Base-by-base conservation (phyloP, 2,329 filamentous ascomycete genomes). In the Karstenula rhodostoma region DNA sequence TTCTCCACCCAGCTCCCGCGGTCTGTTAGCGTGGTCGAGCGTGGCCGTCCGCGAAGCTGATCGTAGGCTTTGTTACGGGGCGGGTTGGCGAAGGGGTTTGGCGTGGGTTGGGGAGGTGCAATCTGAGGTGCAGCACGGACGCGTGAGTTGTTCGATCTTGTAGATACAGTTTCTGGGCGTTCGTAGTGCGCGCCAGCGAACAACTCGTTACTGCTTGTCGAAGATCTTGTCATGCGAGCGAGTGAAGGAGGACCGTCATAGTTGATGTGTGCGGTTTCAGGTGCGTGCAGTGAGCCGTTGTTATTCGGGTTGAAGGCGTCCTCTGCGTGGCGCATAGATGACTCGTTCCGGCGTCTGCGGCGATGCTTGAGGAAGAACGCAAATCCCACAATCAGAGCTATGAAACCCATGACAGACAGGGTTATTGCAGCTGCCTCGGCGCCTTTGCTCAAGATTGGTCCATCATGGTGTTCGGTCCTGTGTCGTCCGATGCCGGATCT, bases 41-140 rank as follows among this genome's bases (percentile, higher is more conserved):
- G 55, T 1, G 74, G 74, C 1, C 75, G 62, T 10, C 73, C 71
- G 7, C 70, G 68, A 5, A 77, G 67, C 8, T 76, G 65, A 55
- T 77, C 75, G 35, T 74, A 77, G 2, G 75, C 72, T 61, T 77
- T 77, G 53, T 77, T 76, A 15, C 68, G 69, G 2, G 72, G 73
- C 6, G 75, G 74, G 37, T 77, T 73, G 1, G 68, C 72, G 48
- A 77, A 77, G 1, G 75, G 75, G 25, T 77, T 77, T 2, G 75
- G 69, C 9, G 73, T 76, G 13, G 67, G 73, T 27, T 66, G 62
- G 9, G 69, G 59, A 25, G 42, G 52, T 3, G 23, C 15, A 8
- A 55, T 46, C 17, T 12, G 15, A 9, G 40, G 37, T 37, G 19
- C 13, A n/a, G 61, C 56, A 13, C 59, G 57, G 19, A 71, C 65